A percentile compares a stretch with the other conserved stretches of the same genome.
phyloP scores from a whole-genome alignment of 306 rosid genomes.

The Abrus pulchellus region DNA sequence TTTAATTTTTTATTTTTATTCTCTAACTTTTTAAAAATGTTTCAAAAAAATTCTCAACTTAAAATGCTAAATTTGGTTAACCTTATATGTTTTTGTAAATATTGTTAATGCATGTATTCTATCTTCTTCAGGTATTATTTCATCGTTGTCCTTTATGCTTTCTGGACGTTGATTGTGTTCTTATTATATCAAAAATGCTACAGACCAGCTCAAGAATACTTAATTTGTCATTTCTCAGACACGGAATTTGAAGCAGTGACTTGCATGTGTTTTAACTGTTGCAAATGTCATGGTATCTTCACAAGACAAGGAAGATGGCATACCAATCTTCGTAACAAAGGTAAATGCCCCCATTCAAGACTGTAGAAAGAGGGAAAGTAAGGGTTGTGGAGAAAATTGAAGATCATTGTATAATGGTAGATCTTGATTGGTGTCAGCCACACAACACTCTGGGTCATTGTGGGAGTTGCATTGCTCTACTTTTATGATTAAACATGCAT shows the following conservation, averaged over 20 bases:
- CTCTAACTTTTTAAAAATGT: too few species aligned
- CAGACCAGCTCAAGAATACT: not conserved
- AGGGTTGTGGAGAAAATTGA: not conserved
- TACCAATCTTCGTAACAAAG: not conserved
- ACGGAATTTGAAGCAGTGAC: slow-evolving; percentile 23
- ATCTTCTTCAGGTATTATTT: too few species aligned
- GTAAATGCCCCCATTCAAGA: slow-evolving; percentile 10
- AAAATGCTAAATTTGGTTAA: too few species aligned
- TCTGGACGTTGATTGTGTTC: slow-evolving; percentile 5
- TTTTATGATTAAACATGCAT: not conserved
- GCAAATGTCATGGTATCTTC: not conserved
- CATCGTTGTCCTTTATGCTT: not conserved
- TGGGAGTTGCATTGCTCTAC: not conserved
- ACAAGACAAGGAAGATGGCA: slow-evolving; percentile 17
- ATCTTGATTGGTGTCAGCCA: slow-evolving; percentile 1
- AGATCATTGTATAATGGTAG: not conserved
- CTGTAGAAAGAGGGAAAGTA: slow-evolving; percentile 3
- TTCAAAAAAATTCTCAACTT: too few species aligned
- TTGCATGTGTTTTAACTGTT: slow-evolving; percentile 6
- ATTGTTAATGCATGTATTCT: too few species aligned
- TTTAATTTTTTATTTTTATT: too few species aligned
- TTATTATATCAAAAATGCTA: not conserved
- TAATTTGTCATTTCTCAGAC: slow-evolving; percentile 9
- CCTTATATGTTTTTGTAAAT: too few species aligned
- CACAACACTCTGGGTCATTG: too few species aligned